Base-by-base conservation (phyloP, 192 early-diverging fungal genomes). In the Pilobolus umbonatus region DNA sequence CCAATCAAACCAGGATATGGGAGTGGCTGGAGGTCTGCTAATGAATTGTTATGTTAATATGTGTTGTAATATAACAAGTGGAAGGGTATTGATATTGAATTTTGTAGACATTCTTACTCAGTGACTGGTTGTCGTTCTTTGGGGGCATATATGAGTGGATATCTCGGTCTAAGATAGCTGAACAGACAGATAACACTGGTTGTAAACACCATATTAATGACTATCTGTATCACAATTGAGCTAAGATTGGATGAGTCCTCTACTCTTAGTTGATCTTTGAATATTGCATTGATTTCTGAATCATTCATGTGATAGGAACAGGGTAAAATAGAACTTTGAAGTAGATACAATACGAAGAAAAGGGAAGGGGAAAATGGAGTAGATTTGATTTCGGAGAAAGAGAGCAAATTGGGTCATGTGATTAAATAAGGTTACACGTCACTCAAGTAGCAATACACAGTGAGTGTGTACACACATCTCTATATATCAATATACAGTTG, bases 1-100 rank as follows among this genome's bases (percentile, higher is more conserved):
- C 86, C 88, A 90, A 14, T 80, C 69, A 48, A 86, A 80, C n/a
- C 78, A 65, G 17, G 82, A 79, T 22, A 63, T 61, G 0, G 68
- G 69, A 21, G 86, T 69, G 17, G 77, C 79, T 24, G 83, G 85
- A 19, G 88, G 83, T 26, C 19, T 42, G 14, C 39, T 12, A 42
- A 42, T 17, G n/a, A n/a, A 42, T 17, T 42, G 19, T 12, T 35
- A 35, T 14, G 21, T 15, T 31, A 51, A 19, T 51, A n/a, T 43
- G 9, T 3, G 65, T 66, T 58, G 66, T 75, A 0, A 72, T 75
- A 38, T n/a, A 45, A 6, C 24, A 36, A 46, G 19, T 35, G 54
- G 43, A 21, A 45, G 5, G 17, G 2, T 26, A 43, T 17, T 28
- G 22, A 28, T 9, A 30, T 25, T 48, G 32, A n/a, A 25, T 47